Conservation (phyloP, 768 basidiomycete genomes). For the Gloeophyllum trabeum region DNA sequence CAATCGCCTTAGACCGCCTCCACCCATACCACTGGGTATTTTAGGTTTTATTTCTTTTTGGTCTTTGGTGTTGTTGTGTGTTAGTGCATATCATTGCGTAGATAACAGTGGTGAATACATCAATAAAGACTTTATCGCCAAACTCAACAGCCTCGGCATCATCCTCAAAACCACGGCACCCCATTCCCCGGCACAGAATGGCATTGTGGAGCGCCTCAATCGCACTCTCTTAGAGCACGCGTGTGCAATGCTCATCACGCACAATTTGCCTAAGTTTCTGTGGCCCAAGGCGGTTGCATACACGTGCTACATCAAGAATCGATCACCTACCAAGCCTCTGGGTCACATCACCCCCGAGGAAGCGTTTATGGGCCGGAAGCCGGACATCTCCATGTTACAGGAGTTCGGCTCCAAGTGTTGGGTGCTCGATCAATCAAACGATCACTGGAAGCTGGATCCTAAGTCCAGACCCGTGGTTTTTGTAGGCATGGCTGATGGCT, state of each 20-base stretch:
- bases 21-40: no score
- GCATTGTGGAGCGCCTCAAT: slow-evolving; percentile 14
- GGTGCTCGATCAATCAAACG: slow-evolving; percentile 3
- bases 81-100: no score
- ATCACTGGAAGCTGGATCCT: background rate
- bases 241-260: slow-evolving; percentile 3
- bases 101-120: slow-evolving; percentile 11
- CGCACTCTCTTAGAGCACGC: slow-evolving; percentile 3
- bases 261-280: slow-evolving; percentile 1
- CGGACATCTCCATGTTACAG: slow-evolving; percentile 10
- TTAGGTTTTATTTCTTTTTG: no score
- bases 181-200: slow-evolving; percentile 13
- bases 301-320: slow-evolving; percentile 10
- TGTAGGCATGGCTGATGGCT: background rate
- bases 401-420: slow-evolving; percentile 11
- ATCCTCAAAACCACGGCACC: slow-evolving; percentile 7
- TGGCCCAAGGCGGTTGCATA: slow-evolving; percentile 1
- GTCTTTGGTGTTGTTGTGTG: no score
- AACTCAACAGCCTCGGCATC: slow-evolving; percentile 10
- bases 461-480: background rate
- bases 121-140: background rate
- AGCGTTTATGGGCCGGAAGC: slow-evolving; percentile 12
- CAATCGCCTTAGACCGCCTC: no score
- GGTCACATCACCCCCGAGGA: slow-evolving; percentile 12
- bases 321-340: slow-evolving; percentile 9